Percentiles rank a stretch among this genome's conserved stretches.
Conservation (phyloP, 257 asterid species). For the Forsythia viridissima region DNA sequence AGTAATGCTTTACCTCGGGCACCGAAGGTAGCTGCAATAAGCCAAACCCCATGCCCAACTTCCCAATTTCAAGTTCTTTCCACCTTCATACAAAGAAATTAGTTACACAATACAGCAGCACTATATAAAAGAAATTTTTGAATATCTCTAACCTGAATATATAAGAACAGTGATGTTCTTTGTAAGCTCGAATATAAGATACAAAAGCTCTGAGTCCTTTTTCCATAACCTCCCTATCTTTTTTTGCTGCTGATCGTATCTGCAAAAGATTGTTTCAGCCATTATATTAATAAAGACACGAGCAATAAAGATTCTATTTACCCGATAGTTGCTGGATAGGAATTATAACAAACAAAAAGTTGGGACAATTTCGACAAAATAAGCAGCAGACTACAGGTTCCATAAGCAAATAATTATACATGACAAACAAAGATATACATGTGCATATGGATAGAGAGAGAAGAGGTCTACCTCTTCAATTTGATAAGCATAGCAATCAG, state of each 20-base stretch:
- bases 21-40: slow-evolving; percentile 86
- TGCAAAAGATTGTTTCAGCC: slow-evolving; percentile 29
- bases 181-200: slow-evolving; percentile 87
- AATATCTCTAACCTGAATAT: slow-evolving; percentile 60
- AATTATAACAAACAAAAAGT: not conserved
- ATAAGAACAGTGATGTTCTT: slow-evolving; percentile 85
- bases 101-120: not conserved
- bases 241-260: slow-evolving; percentile 78
- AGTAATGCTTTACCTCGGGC: slow-evolving; percentile 82
- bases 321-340: not conserved
- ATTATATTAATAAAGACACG: slow-evolving; percentile 15
- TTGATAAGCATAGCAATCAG: not conserved
- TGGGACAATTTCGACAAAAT: not conserved
- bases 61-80: slow-evolving; percentile 98
- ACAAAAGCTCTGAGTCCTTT: slow-evolving; percentile 93
- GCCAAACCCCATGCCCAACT: slow-evolving; percentile 92
- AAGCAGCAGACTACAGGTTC: not conserved
- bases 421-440: not conserved
- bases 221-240: slow-evolving; percentile 95
- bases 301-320: not conserved
- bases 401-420: too few relatives aligned
- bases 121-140: not conserved
- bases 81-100: slow-evolving; percentile 45
- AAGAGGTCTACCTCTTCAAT: not conserved
- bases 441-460: not conserved